A percentile compares a stretch with the other conserved stretches of the same genome.
These are phyloP conservation scores for Globisporangium radiosum DNA, from an alignment of 352 stramenopile genomes.

Conservation along the genomic window DNA sequence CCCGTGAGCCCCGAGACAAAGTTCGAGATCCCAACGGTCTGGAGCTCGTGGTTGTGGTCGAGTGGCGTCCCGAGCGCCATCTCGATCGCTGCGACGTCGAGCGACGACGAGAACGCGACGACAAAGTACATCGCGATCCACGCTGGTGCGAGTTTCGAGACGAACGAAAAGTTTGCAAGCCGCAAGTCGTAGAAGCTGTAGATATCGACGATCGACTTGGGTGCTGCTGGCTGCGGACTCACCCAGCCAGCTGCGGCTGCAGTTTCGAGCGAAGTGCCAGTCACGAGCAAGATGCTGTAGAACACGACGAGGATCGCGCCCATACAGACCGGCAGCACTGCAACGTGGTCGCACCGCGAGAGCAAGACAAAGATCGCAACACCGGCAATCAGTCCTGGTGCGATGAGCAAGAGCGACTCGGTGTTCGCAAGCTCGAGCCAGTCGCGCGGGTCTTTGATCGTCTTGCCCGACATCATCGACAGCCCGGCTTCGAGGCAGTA, in stretches of 20 bases:
- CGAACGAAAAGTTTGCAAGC: constrained; percentile 48
- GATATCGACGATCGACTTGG: constrained; percentile 59
- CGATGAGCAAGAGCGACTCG: constrained; percentile 77
- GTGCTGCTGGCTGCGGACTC: constrained; percentile 53
- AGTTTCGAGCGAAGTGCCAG: constrained; percentile 78
- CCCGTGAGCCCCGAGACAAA: constrained; percentile 92
- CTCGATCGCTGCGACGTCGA: constrained; percentile 97
- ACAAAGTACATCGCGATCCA: constrained; percentile 98
- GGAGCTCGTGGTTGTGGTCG: constrained; percentile 94
- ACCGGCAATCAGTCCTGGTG: constrained; percentile 80
- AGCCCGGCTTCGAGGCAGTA: constrained; percentile 80
- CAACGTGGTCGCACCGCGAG: constrained; percentile 74
- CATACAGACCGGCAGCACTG: constrained; percentile 86
- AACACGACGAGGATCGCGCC: constrained; percentile 81
- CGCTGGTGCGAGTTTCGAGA: constrained; percentile 77
- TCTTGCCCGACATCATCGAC: constrained; percentile 86
- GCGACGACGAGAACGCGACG: constrained; percentile 95
- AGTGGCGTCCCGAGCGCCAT: constrained; percentile 92
- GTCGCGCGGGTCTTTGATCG: constrained; percentile 85
- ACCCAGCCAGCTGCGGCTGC: constrained; percentile 92
- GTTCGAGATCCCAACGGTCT: constrained; percentile 95
- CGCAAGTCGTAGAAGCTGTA: constrained; percentile 78
- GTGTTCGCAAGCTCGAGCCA: constrained; percentile 75
- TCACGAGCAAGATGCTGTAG: constrained; percentile 72
- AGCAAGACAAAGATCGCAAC: constrained; percentile 82